These are phyloP conservation scores for Saturnispora silvae DNA, from an alignment of 805 yeast genomes.

Conservation along the genomic window DNA sequence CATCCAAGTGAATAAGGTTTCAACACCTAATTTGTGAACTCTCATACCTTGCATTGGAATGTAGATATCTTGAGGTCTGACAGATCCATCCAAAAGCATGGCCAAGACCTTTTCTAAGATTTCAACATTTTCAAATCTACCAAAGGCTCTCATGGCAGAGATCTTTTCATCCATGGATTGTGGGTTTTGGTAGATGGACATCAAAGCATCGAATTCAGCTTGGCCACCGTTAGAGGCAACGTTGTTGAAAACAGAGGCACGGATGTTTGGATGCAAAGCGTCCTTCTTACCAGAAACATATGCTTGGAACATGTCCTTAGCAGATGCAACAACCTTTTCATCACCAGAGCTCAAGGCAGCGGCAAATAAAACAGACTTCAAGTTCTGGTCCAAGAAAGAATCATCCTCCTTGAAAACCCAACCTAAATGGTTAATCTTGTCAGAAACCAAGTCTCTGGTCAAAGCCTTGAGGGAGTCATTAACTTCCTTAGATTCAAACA, in stretches of 20 bases:
- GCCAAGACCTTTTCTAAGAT: slow-evolving; percentile 31
- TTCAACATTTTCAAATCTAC: slow-evolving; percentile 31
- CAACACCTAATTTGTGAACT: slow-evolving; percentile 52
- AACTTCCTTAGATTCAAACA: slow-evolving; percentile 31
- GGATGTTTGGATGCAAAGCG: slow-evolving; percentile 37
- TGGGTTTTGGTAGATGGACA: slow-evolving; percentile 39
- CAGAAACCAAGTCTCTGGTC: slow-evolving; percentile 20
- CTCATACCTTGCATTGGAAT: slow-evolving; percentile 70
- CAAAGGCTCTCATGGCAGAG: slow-evolving; percentile 44
- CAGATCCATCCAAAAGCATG: slow-evolving; percentile 55
- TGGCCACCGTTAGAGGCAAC: slow-evolving; percentile 31
- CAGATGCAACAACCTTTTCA: slow-evolving; percentile 26
- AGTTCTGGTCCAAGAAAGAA: slow-evolving; percentile 25
- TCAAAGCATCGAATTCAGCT: slow-evolving; percentile 31
- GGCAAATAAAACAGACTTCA: slow-evolving; percentile 34
- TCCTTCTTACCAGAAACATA: slow-evolving; percentile 20
- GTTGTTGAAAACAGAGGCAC: slow-evolving; percentile 34
- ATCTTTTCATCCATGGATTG: slow-evolving; percentile 48
- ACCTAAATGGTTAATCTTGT: slow-evolving; percentile 41
- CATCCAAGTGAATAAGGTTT: slow-evolving; percentile 66
- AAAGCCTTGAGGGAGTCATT: slow-evolving; percentile 26
- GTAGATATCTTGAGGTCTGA: slow-evolving; percentile 36
- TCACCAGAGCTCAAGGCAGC: slow-evolving; percentile 34
- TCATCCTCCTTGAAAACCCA: slow-evolving; percentile 83
- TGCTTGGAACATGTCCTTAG: slow-evolving; percentile 20